phyloP scores from a whole-genome alignment of 371 early-diverging fungal genomes.

The Choanephora cucurbitarum region DNA sequence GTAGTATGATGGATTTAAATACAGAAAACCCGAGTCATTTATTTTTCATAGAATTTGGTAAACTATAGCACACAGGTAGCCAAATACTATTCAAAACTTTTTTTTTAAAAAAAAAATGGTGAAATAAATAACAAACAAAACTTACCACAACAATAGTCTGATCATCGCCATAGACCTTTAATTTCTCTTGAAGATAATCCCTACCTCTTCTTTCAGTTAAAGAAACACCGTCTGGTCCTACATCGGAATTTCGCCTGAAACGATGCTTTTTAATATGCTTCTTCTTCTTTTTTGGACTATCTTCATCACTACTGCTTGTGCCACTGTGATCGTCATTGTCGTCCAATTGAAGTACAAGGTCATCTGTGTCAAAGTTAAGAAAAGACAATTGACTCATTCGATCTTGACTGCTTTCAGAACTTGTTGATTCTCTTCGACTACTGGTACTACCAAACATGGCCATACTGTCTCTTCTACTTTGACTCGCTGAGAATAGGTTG shows the following conservation, averaged over 20 bases:
- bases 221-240: slow-evolving; percentile 34
- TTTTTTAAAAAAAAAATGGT: background rate
- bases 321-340: slow-evolving; percentile 3
- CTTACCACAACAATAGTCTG: slow-evolving; percentile 51
- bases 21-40: background rate
- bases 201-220: slow-evolving; percentile 37
- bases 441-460: slow-evolving; percentile 10
- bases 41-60: background rate
- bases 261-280: background rate
- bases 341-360: slow-evolving; percentile 1
- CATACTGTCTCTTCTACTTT: too few relatives aligned
- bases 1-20: background rate
- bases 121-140: background rate
- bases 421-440: background rate
- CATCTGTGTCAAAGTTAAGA: slow-evolving; percentile 6
- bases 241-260: slow-evolving; percentile 7
- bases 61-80: slow-evolving; percentile 15
- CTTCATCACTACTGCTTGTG: slow-evolving; percentile 9
- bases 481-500: too few relatives aligned
- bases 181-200: slow-evolving; percentile 33
- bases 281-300: background rate
- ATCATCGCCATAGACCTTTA: slow-evolving; percentile 46
- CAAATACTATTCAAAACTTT: slow-evolving; percentile 15
- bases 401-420: background rate
- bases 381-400: background rate